Percentiles rank a stretch among this genome's conserved stretches.
These are phyloP conservation scores for Penicillium brasilianum DNA, from an alignment of 2,329 filamentous ascomycete genomes.

Conservation along the genomic window DNA sequence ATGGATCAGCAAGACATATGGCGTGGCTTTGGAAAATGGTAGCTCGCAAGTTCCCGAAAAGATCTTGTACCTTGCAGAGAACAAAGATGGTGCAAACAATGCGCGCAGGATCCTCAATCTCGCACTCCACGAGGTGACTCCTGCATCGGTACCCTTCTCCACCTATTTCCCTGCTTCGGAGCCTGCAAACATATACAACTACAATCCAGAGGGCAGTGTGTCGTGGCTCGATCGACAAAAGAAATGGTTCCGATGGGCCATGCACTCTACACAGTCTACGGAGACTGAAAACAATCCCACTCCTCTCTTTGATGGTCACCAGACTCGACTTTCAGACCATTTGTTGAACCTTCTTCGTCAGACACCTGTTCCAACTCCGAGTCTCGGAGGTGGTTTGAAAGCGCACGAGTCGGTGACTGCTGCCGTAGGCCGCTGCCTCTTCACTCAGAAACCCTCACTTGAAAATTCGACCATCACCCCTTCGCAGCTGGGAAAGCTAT, in stretches of 20 bases:
- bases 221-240: conserved; percentile 41
- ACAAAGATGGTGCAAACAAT: conserved; percentile 38
- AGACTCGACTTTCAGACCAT: conserved; percentile 37
- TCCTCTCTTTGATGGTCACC: conserved; percentile 39
- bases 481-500: conserved; percentile 37
- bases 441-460: conserved; percentile 34
- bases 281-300: conserved; percentile 24
- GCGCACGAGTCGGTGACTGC: conserved; percentile 44
- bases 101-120: conserved; percentile 43
- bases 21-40: conserved; percentile 36
- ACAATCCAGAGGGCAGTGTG: conserved; percentile 30
- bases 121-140: conserved; percentile 30
- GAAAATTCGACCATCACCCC: conserved; percentile 33
- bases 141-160: conserved; percentile 36
- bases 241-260: conserved; percentile 47
- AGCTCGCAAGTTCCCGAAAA: conserved; percentile 27
- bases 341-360: conserved; percentile 40
- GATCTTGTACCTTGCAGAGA: conserved; percentile 42
- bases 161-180: conserved; percentile 42
- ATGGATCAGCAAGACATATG: conserved; percentile 40
- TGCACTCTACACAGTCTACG: conserved; percentile 31
- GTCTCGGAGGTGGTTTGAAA: conserved; percentile 6
- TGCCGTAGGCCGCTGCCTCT: conserved; percentile 47
- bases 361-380: conserved; percentile 1
- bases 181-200: conserved; percentile 32